phyloP scores from a whole-genome alignment of 1,284 basidiomycete species.

The Moniliella sp. region DNA sequence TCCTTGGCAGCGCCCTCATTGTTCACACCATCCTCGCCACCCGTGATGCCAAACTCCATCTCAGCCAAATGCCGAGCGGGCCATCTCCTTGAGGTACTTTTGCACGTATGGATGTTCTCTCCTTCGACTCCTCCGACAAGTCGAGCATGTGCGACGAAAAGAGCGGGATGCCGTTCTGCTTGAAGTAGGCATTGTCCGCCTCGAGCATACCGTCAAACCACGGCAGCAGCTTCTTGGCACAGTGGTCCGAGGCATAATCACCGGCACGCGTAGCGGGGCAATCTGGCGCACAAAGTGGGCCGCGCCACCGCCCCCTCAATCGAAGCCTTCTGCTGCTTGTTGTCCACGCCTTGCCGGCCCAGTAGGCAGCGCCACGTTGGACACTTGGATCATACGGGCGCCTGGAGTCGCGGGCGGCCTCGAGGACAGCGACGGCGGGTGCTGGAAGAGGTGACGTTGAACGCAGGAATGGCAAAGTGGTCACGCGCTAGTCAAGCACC shows the following conservation, averaged over 20 bases:
- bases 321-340: conserved; percentile 90
- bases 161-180: conserved; percentile 63
- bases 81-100: conserved; percentile 87
- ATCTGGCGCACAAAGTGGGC: conserved; percentile 68
- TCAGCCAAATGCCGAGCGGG: conserved; percentile 77
- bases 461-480: conserved; percentile 31
- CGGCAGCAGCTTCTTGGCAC: conserved; percentile 86
- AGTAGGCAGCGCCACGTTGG: conserved; percentile 81
- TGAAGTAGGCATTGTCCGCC: conserved; percentile 82
- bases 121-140: conserved; percentile 89
- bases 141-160: conserved; percentile 99
- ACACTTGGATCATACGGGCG: conserved; percentile 93
- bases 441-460: conserved; percentile 24
- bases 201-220: conserved; percentile 99
- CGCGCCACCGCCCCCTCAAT: conserved; percentile 68
- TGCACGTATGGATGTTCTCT: conserved; percentile 86
- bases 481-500: conserved; percentile 31
- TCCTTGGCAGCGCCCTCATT: conserved; percentile 67
- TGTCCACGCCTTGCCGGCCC: conserved; percentile 82
- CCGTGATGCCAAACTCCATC: conserved; percentile 99
- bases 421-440: conserved; percentile 28
- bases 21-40: conserved; percentile 84
- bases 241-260: conserved; percentile 95
- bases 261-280: conserved; percentile 51
- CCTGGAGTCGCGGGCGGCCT: conserved; percentile 50